Base-by-base conservation (phyloP, 768 basidiomycete genomes). In the Boletus rubroflammeus region DNA sequence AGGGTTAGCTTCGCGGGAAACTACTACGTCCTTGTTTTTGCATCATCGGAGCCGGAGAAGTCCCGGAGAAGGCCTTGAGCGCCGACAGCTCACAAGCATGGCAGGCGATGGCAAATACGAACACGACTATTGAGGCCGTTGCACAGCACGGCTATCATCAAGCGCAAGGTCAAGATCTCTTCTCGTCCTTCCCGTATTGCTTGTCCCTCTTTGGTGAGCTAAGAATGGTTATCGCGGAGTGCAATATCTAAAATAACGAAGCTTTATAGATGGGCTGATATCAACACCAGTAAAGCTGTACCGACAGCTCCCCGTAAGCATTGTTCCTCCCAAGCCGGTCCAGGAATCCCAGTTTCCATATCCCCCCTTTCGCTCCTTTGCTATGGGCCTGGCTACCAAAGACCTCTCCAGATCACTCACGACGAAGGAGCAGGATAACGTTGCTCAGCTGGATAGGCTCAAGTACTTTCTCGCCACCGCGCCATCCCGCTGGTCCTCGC, bases 401-500 rank as follows among this genome's bases (percentile, higher is more conserved):
- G 62, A 64, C 48, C 58, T 71, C 49, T 61, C 68, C 2, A 50
- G 86, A n/a, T 77, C 84, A 0, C 78, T 91, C 45, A 82, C 78
- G 6, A 65, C 78, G 1, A 73, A 79, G 47, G 89, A 92, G 67
- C 82, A 84, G 53, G 86, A 88, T 21, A 78, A 81, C 25, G 75
- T 93, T 39, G 81, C 81, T n/a, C 79, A 87, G 59, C 80, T 94
- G 21, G 90, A 94, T 62, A 72, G 83, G 21, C 87, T 94, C 71
- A 93, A 93, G 73, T 88, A 85, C 73, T 94, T 94, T 73, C 83
- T 94, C 42, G 88, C 89, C 15, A 91, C 90, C 11, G 92, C 88
- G 8, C 93, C 86, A 3, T 85, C 81, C 28, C 80, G 82, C 45
- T 93, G 90, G 90, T 80, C 69, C 25, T 67, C 73, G 11, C 56